Base-by-base conservation (phyloP, 768 basidiomycete species). In the Goffeauzyma gilvescens region DNA sequence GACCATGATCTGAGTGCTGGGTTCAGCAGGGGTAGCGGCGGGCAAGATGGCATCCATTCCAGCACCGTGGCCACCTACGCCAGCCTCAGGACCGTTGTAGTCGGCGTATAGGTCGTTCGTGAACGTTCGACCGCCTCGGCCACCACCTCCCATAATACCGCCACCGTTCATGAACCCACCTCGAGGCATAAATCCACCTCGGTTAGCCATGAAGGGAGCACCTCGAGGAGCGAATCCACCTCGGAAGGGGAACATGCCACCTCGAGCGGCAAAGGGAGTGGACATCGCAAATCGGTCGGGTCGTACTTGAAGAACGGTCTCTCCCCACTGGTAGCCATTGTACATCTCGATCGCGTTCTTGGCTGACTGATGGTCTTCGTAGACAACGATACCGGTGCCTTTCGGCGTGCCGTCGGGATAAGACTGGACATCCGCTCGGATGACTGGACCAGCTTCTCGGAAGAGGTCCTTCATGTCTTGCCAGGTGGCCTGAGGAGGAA, bases 401-500 rank as follows among this genome's bases (percentile, higher is more conserved):
- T 93, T 90, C 13, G 90, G 87, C 10, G 78, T 74, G 21, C 89
- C 89, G 63, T 93, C 86, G 17, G 78, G 76, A 46, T 48, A 49
- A 44, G 90, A 80, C 53, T 89, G 87, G 50, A 95, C 85, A 61
- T 96, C 90, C 43, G 90, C 86, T 34, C 90, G 77, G 50, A 95
- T 76, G 53, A 98, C 89, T 58, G 84, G 82, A 6, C 90, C 90
- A 33, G 90, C 83, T 22, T 83, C 75, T 43, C 90, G 78, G 78
- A 96, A 95, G 22, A 96, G 69, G 63, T 96, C 90, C 59, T 96
- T 96, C 43, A 96, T 68, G 61, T 96, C 90, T 62, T 98, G 90
- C 90, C 90, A 98, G 23, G 85, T 85, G n/a, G 86, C 87, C 67
- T 89, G 85, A 59, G 83, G 85, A 2, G 87, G 89, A 22, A 96